Base-by-base conservation (phyloP, 805 yeast species). In the Ogataea dorogensis region DNA sequence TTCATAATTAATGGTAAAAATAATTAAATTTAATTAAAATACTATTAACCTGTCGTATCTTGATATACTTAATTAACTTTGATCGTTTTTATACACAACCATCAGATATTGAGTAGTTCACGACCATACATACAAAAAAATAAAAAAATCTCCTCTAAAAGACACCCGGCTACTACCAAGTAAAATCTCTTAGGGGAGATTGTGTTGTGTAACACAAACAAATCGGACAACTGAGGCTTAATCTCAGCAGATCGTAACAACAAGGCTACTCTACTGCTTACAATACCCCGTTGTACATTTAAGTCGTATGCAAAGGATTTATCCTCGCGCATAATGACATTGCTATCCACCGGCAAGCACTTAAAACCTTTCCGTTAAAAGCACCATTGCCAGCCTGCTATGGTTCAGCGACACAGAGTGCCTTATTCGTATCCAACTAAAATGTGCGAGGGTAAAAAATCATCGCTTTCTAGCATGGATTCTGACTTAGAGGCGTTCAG, bases 201-300 rank as follows among this genome's bases (percentile, higher is more conserved):
- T 34, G 38, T 34, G 38, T 34, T 33, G 32, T 34, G 23, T 28
- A 34, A 34, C 38, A 34, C 38, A 34, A 34, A 73, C 71, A 39
- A 59, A 59, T 59, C 65, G 57, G 64, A 58, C 66, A 62, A 61
- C 65, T 49, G 55, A 53, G 61, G 69, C 67, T 63, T 62, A 63
- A 63, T 65, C 70, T 65, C 70, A 65, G 70, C 67, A 66, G 71
- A 67, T 67, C 71, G 73, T 65, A 67, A 65, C 70, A 65, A 66
- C 72, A 67, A 65, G 73, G 72, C 72, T 67, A 66, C 72, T 68
- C 72, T 65, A 63, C 71, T 67, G 68, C 71, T 62, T 51, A 44
- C 39, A 37, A 37, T 36, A 31, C 45, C 45, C 45, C 40, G 43
- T 39, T 39, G 38, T 35, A 35, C 33, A 35, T 35, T 28, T 28